These are phyloP conservation scores for Hypoxylon sp. DNA, from an alignment of 2,329 filamentous ascomycete species.

Conservation along the genomic window DNA sequence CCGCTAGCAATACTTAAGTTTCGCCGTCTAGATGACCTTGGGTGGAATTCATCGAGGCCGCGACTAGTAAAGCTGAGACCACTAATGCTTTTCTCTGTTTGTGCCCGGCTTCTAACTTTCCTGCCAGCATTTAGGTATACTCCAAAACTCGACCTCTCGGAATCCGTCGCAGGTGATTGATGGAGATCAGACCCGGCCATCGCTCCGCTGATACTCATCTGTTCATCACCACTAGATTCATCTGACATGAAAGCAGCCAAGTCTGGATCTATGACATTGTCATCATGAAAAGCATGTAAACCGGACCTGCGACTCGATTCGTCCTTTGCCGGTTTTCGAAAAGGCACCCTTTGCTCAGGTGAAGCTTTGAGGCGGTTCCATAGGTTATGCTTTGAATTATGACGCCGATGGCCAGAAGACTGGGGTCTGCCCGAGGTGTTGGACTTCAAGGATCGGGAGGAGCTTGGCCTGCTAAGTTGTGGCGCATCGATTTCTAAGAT, in stretches of 20 bases:
- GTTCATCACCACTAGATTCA: constrained; percentile 92
- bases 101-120: constrained; percentile 77
- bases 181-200: constrained; percentile 76
- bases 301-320: constrained; percentile 75
- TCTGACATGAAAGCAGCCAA: constrained; percentile 96
- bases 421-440: constrained; percentile 77
- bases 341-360: constrained; percentile 87
- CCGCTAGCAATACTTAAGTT: constrained; percentile 89
- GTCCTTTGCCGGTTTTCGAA: constrained; percentile 79
- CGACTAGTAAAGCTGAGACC: constrained; percentile 78
- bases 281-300: constrained; percentile 94
- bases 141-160: constrained; percentile 80
- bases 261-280: constrained; percentile 98
- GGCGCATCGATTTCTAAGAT: constrained; percentile 91
- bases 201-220: constrained; percentile 86
- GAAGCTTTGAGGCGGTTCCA: constrained; percentile 80
- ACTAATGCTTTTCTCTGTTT: constrained; percentile 81
- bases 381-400: constrained; percentile 89
- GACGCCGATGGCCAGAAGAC: constrained; percentile 84
- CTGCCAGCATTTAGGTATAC: constrained; percentile 80
- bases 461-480: constrained; percentile 89
- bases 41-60: constrained; percentile 76
- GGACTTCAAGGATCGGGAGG: constrained; percentile 89
- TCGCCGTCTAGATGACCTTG: constrained; percentile 76
- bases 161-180: constrained; percentile 74